phyloP scores from a whole-genome alignment of 495 filamentous ascomycete genomes.

The Pseudomonodictys pantanalensis region DNA sequence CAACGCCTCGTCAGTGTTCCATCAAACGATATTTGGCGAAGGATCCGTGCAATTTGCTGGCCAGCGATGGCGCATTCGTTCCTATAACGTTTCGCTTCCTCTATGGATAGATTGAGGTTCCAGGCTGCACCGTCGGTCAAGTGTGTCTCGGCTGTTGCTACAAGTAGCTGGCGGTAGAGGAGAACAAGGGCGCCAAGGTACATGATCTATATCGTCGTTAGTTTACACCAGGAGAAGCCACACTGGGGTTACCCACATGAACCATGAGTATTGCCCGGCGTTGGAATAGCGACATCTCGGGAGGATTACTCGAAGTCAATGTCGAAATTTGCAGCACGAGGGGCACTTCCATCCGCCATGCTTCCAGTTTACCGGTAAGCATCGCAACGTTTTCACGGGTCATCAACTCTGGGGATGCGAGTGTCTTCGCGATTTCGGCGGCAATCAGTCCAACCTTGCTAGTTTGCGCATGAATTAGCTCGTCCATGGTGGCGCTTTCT shows the following conservation, averaged over 20 bases:
- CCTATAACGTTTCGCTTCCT: slow-evolving; percentile 19
- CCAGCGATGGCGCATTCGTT: slow-evolving; percentile 24
- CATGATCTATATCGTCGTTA: slow-evolving; percentile 23
- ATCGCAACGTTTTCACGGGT: slow-evolving; percentile 23
- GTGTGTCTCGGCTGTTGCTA: slow-evolving; percentile 21
- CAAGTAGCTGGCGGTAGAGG: slow-evolving; percentile 24
- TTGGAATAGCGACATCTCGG: slow-evolving; percentile 20
- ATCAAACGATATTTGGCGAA: slow-evolving; percentile 24
- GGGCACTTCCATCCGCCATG: slow-evolving; percentile 26
- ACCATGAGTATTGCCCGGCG: slow-evolving; percentile 30
- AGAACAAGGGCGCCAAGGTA: slow-evolving; percentile 33
- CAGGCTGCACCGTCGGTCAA: slow-evolving; percentile 6
- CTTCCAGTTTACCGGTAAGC: slow-evolving; percentile 19
- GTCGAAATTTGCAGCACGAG: slow-evolving; percentile 13
- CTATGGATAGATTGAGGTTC: slow-evolving; percentile 1
- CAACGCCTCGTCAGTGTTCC: slow-evolving; percentile 31
- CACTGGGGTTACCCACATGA: slow-evolving; percentile 12
- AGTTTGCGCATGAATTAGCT: slow-evolving; percentile 24
- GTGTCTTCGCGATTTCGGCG: slow-evolving; percentile 29
- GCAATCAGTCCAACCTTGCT: slow-evolving; percentile 31
- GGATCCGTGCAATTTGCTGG: slow-evolving; percentile 25
- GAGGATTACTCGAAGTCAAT: slow-evolving; percentile 9
- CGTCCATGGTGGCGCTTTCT: slow-evolving; percentile 15
- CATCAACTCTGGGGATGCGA: slow-evolving; percentile 11
- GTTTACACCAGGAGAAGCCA: not conserved